Conservation (phyloP, 192 early-diverging fungal genomes). For the Entomortierella beljakovae region DNA sequence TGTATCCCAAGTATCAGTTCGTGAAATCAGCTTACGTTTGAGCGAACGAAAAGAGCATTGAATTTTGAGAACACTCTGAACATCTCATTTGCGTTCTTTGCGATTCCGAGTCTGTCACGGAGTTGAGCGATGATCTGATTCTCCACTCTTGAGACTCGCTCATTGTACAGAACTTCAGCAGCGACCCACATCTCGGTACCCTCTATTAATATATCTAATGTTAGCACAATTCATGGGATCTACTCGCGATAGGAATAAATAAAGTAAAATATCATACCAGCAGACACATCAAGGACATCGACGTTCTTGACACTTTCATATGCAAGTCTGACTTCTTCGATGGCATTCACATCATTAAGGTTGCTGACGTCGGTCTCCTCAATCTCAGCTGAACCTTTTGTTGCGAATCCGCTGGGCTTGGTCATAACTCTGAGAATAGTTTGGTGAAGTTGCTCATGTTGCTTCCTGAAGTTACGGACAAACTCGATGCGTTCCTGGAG, state of each 20-base stretch:
- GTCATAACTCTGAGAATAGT: slow-evolving; percentile 96
- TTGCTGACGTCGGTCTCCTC: slow-evolving; percentile 65
- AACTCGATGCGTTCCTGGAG: slow-evolving; percentile 95
- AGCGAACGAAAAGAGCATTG: slow-evolving; percentile 98
- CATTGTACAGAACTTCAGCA: slow-evolving; percentile 93
- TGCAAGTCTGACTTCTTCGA: slow-evolving; percentile 90
- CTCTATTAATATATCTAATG: slow-evolving; percentile 57
- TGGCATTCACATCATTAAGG: slow-evolving; percentile 77
- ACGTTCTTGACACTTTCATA: slow-evolving; percentile 94
- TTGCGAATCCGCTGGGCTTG: slow-evolving; percentile 59
- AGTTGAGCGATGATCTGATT: slow-evolving; percentile 94
- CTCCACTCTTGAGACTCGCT: slow-evolving; percentile 94
- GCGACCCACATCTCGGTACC: slow-evolving; percentile 94
- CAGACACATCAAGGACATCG: slow-evolving; percentile 94
- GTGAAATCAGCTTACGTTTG: slow-evolving; percentile 69
- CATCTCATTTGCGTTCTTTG: slow-evolving; percentile 99
- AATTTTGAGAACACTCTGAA: slow-evolving; percentile 99
- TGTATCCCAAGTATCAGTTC: neutral
- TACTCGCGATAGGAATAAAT: neutral
- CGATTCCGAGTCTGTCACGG: slow-evolving; percentile 93
- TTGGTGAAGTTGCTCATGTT: slow-evolving; percentile 98
- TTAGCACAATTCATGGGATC: neutral
- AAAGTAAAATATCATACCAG: slow-evolving; percentile 55
- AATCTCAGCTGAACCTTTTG: slow-evolving; percentile 50
- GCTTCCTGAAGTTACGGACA: slow-evolving; percentile 91